Evolutionary conservation across 192 early-diverging fungal species (phyloP), one percentile per base, ranked within the genome.

Genomic region (Backusella mclennaniae): DNA sequence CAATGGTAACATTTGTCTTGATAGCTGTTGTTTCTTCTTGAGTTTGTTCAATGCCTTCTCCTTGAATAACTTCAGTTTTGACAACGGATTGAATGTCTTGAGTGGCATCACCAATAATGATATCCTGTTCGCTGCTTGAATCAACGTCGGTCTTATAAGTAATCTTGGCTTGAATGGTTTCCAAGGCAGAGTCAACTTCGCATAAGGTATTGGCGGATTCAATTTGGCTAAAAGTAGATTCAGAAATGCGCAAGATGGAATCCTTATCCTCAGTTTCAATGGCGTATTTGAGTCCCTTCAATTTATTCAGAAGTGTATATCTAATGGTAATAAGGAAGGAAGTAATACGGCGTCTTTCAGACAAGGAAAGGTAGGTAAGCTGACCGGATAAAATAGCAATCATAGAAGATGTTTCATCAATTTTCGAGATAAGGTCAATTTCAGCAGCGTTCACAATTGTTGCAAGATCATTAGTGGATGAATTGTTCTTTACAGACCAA

Each of bases 391-490:
- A 66, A 8, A 39, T 9, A 3, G 29, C 26, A 41, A 74, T 66
- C 21, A 41, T 23, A 36, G 52, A 36, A 39, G n/a, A 19, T 2
- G 56, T 39, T 23, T 74, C 73, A 39, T 74, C 73, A 29, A 74
- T 63, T 33, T 56, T 74, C 2, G 53, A 35, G 6, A 66, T 19
- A 26, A 74, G 31, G 17, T 74, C 73, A 38, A 74, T 19, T 39
- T 74, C 53, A 26, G 73, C 35, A 39, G 59, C 38, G 29, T 74
- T 56, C 23, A 74, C 63, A 9, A 73, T 53, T n/a, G 52, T 66
- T 17, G 39, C 9, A 17, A 56, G 39, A 26, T 66, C 73, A 1
- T 31, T 35, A 26, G 21, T 38, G 2, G 52, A 35, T 36, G 46
- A 63, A 0, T 63, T 36, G 19, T 66, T 41, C 2, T 41, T 29